Base-by-base conservation (phyloP, 1,139 yeast species). In the Debaryomycetaceae sp. region DNA sequence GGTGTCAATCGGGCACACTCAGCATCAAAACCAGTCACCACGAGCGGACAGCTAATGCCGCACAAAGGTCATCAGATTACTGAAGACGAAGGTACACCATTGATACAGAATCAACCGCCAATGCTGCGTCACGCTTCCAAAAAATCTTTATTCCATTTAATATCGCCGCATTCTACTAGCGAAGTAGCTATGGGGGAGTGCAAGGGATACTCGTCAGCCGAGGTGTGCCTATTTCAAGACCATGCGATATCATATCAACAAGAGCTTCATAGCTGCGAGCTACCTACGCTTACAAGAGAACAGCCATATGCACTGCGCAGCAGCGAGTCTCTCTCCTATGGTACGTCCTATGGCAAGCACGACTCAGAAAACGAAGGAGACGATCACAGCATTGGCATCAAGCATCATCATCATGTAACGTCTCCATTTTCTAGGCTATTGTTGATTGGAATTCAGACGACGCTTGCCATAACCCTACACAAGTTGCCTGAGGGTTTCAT, bases 401-500 rank as follows among this genome's bases (percentile, higher is more conserved):
- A 11, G 9, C 96, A 88, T 54, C 96, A 87, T 58, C 96, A 87
- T 58, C 91, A 87, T 57, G 76, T 88, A 9, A 82, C 81, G 44
- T 84, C 96, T 0, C 89, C 95, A 1, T 68, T 85, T 14, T 84
- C 96, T 0, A 77, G 89, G 48, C 68, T 93, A 20, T 66, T 91
- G 24, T 80, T 96, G 11, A 89, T 93, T 45, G 97, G 97, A 5
- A 64, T 91, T 27, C 97, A 93, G 63, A 93, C 98, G 0, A 83
- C 95, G 4, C 63, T 91, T 44, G 98, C 96, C 0, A 81, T 93
- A 34, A 80, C 96, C 0, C 68, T 93, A 36, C 99, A 93, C 65
- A 91, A 93, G 61, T 73, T 93, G 33, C 99, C 99, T 0, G 99
- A 93, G 65, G 99, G 99, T 0, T 87, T 93, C 56, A 81, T 93